Base-by-base conservation (phyloP, 345 rosid species). In the Carallia pectinifolia region DNA sequence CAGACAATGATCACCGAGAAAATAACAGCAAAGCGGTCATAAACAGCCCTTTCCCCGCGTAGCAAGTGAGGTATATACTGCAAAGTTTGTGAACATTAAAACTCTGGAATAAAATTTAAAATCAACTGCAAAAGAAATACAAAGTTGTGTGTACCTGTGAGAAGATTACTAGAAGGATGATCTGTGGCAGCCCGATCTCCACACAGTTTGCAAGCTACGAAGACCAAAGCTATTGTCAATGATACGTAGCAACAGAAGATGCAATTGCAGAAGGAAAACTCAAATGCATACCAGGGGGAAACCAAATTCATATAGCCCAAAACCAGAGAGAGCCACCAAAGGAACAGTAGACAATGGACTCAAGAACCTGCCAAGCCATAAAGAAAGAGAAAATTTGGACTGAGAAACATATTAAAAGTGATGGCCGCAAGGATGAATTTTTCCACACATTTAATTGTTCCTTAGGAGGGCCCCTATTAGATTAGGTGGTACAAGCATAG, bases 261-360 rank as follows among this genome's bases (percentile, higher is more conserved):
- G 33, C 17, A 58, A 65, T 18, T 40, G 19, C 29, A 27, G 29
- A 53, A 40, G 1, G 34, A n/a, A 47, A 72, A 59, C 15, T 55
- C 58, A 67, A 30, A 72, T 67, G 64, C 87, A 40, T 69, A 94
- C 98, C 88, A 85, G 82, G 8, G 98, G 98, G 77, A 94, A 94
- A 56, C 98, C 98, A 30, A 85, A 74, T 69, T 94, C 96, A 65
- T 91, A 94, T 34, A 94, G 97, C 53, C 98, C 98, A 75, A 91
- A 94, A 60, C 98, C 98, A 7, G 93, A 85, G 30, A 94, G 77
- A 66, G 98, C 96, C 68, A 94, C 88, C 72, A 94, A 77, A 53
- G 98, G 98, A 72, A 86, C 92, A 58, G 95, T 95, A 67, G 97
- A 80, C 47, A 94, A 84, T 70, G 98, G 97, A 83, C 96, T 91